Evolutionary conservation across 345 rosid genomes (phyloP), one percentile per base, ranked within the genome.

Genomic region (Pistacia integerrima): DNA sequence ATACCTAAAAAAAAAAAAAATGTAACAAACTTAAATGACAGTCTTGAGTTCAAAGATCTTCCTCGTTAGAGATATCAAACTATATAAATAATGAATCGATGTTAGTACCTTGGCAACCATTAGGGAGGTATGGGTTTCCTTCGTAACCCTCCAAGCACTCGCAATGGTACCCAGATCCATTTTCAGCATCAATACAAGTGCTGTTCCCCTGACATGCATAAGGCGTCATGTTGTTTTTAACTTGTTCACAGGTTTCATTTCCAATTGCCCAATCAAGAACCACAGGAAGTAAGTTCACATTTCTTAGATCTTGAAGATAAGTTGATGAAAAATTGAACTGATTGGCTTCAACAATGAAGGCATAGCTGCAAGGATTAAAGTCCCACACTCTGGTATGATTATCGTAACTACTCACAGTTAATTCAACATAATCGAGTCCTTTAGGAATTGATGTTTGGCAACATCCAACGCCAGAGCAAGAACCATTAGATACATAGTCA

Each of bases 391-490:
- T 0, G 0, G 0, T 2, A n/a, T 85, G 67, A 9, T 48, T 58
- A 3, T 0, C 0, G 38, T 11, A 73, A 55, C 79, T 60, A 0
- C 3, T 0, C 5, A 74, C n/a, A 0, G 0, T 0, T 8, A 80
- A 14, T 0, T 6, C 0, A 7, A 69, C n/a, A 1, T 1, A 0
- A 4, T 14, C 1, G 3, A 74, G 44, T 38, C 73, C 60, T 5
- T 2, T 73, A 0, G 87, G 80, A 28, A 84, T 70, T 64, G 70
- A 63, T 2, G 75, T 77, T 48, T 82, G 79, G 69, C 86, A 84
- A 59, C 87, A 86, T 0, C 89, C 89, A 0, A 78, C 63, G 0
- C 89, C 89, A 1, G 74, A 57, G 72, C 87, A 83, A 4, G 84
- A 73, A 6, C 66, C 72, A 2, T 75, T 57, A 9, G 55, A 35